phyloP scores from a whole-genome alignment of 2,329 filamentous ascomycete genomes.

The Colletotrichum sojae region DNA sequence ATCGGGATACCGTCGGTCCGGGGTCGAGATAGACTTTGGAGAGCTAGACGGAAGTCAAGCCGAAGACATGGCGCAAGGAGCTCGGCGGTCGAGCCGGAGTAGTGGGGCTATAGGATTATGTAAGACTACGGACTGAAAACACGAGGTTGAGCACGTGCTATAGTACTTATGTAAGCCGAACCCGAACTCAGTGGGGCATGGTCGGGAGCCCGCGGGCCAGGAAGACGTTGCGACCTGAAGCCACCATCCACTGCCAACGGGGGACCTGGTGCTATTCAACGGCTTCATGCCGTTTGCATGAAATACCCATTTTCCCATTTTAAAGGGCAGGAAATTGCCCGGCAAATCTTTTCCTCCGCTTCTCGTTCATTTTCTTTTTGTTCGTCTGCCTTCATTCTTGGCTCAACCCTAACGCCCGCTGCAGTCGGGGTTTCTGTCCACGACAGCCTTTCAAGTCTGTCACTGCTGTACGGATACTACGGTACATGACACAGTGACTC shows the following conservation, averaged over 20 bases:
- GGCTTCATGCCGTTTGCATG: slow-evolving; percentile 38
- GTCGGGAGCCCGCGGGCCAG: slow-evolving; percentile 11
- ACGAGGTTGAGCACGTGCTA: background rate
- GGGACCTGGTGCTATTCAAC: slow-evolving; percentile 19
- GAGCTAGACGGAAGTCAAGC: background rate
- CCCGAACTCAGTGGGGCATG: background rate
- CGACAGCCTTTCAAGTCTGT: slow-evolving; percentile 17
- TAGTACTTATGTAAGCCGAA: background rate
- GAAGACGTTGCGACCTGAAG: slow-evolving; percentile 32
- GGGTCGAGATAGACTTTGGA: slow-evolving; percentile 8
- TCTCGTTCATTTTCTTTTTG: background rate
- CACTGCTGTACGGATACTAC: background rate
- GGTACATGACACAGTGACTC: too few relatives aligned
- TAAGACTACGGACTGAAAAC: background rate
- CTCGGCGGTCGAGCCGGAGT: slow-evolving; percentile 6
- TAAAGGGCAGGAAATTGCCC: slow-evolving; percentile 10
- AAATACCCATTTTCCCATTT: slow-evolving; percentile 30
- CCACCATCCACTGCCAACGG: slow-evolving; percentile 20
- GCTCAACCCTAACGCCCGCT: background rate
- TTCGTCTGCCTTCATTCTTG: background rate
- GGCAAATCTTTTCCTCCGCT: background rate
- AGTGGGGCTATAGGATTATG: background rate
- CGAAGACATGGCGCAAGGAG: background rate
- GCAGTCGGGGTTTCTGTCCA: background rate
- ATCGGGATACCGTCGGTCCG: slow-evolving; percentile 20